A percentile compares a stretch with the other conserved stretches of the same genome.
phyloP scores from a whole-genome alignment of 1,284 basidiomycete genomes.

The Cutaneotrichosporon cyanovorans region DNA sequence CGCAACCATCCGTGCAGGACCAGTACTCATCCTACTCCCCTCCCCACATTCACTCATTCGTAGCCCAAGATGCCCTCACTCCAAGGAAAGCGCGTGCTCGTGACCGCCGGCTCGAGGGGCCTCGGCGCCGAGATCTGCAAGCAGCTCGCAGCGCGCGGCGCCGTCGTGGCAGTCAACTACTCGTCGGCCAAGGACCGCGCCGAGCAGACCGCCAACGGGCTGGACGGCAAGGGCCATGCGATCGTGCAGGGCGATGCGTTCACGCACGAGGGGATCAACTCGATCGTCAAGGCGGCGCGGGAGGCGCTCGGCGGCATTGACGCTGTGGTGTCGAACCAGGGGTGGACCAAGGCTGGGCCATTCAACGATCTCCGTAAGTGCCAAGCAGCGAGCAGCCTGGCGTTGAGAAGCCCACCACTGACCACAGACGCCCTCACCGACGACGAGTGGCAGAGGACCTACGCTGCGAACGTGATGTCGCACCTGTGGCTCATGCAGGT shows the following conservation, averaged over 20 bases:
- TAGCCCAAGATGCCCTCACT: conserved; percentile 10
- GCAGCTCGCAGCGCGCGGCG: conserved; percentile 17
- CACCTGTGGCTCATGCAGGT: conserved; percentile 23
- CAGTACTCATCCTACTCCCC: too few species aligned
- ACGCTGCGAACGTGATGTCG: conserved; percentile 20
- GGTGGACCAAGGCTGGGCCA: conserved; percentile 20
- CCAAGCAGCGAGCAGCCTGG: too few species aligned
- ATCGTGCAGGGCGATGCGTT: conserved; percentile 24
- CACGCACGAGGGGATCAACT: conserved; percentile 14
- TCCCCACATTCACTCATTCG: not conserved
- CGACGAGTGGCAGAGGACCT: conserved; percentile 20
- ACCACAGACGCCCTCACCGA: conserved; percentile 8
- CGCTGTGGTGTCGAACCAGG: conserved; percentile 20
- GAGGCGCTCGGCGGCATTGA: conserved; percentile 20
- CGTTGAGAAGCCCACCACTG: not conserved
- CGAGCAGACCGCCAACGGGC: conserved; percentile 11
- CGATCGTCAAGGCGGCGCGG: conserved; percentile 11
- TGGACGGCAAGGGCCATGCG: conserved; percentile 16
- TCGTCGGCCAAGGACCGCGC: conserved; percentile 16
- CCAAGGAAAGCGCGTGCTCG: conserved; percentile 19
- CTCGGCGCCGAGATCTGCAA: conserved; percentile 18
- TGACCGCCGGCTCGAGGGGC: conserved; percentile 23
- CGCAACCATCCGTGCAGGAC: too few species aligned
- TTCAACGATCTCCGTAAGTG: conserved; percentile 23
- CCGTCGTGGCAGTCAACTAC: conserved; percentile 23